Evolutionary conservation across 371 early-diverging fungal genomes (phyloP).

Genomic region (Batkoa obscura): DNA sequence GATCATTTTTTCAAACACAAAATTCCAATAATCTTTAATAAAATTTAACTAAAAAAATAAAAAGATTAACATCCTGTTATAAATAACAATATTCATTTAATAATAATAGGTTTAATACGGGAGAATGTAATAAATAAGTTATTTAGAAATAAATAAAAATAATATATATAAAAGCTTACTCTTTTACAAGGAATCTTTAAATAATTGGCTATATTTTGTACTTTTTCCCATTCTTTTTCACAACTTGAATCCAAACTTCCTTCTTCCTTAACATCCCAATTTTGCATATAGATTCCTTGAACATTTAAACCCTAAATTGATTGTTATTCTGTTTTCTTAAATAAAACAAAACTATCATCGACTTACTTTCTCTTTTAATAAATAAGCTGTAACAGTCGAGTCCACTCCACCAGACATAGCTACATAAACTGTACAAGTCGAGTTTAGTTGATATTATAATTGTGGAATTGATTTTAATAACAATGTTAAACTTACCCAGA

Average conservation of each 20-base stretch:
- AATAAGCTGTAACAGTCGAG: constrained; percentile 61
- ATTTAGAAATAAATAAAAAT: not conserved
- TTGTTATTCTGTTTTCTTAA: not conserved
- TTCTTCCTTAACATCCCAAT: constrained; percentile 80
- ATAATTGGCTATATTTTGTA: constrained; percentile 41
- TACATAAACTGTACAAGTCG: not conserved
- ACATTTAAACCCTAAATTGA: constrained; percentile 32
- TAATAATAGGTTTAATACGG: too few species aligned
- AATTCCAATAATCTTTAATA: constrained; percentile 77
- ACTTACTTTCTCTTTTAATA: constrained; percentile 31
- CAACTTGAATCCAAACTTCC: constrained; percentile 50
- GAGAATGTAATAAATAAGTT: too few species aligned
- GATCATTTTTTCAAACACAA: constrained; percentile 61
- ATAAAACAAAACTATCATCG: not conserved
- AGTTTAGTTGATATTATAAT: not conserved
- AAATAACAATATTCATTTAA: too few species aligned
- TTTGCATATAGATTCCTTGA: constrained; percentile 76
- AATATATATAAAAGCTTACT: constrained; percentile 8
- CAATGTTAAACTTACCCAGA: too few species aligned
- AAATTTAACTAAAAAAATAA: constrained; percentile 33
- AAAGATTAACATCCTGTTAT: too few species aligned
- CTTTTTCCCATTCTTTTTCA: constrained; percentile 64
- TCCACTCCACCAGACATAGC: constrained; percentile 85
- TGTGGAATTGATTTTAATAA: too few species aligned
- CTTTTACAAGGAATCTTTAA: constrained; percentile 41